phyloP scores from a whole-genome alignment of 257 asterid species.

The Salvia rosmarinus region DNA sequence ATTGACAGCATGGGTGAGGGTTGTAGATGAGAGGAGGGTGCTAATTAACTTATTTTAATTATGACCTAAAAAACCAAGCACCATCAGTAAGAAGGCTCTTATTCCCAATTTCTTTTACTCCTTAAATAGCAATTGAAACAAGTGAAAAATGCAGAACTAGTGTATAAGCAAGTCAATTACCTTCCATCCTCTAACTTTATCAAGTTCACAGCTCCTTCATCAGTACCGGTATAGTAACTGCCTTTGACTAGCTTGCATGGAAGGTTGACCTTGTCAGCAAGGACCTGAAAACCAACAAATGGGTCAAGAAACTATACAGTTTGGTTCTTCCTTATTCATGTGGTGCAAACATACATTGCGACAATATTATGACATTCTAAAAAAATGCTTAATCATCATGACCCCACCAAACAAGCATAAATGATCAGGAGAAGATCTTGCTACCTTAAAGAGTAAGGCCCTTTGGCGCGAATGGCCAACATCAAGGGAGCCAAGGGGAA shows the following conservation, averaged over 20 bases:
- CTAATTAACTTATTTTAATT: not conserved
- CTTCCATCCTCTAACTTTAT: slow-evolving; percentile 89
- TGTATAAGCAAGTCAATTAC: slow-evolving; percentile 41
- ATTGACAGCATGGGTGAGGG: not conserved
- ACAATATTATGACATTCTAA: not conserved
- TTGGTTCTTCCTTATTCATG: not conserved
- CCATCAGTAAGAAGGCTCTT: not conserved
- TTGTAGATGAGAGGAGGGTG: not conserved
- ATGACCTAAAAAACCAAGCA: not conserved
- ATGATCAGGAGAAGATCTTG: slow-evolving; percentile 38
- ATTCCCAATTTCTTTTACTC: not conserved
- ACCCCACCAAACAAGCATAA: slow-evolving; percentile 21
- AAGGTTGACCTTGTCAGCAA: slow-evolving; percentile 89
- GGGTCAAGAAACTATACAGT: slow-evolving; percentile 29
- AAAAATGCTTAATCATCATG: slow-evolving; percentile 21
- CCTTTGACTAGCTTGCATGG: slow-evolving; percentile 97
- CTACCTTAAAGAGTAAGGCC: slow-evolving; percentile 96
- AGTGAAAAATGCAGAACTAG: not conserved
- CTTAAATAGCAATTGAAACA: slow-evolving; percentile 4
- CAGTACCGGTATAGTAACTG: slow-evolving; percentile 97
- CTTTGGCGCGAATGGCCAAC: slow-evolving; percentile 96
- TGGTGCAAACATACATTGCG: not conserved
- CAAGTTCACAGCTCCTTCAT: slow-evolving; percentile 97
- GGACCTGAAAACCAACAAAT: slow-evolving; percentile 68
- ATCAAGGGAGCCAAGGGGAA: slow-evolving; percentile 90